Percentiles rank a stretch among this genome's conserved stretches.
These are phyloP conservation scores for Yamadazyma ubonensis DNA, from an alignment of 805 yeast genomes.

Conservation along the genomic window DNA sequence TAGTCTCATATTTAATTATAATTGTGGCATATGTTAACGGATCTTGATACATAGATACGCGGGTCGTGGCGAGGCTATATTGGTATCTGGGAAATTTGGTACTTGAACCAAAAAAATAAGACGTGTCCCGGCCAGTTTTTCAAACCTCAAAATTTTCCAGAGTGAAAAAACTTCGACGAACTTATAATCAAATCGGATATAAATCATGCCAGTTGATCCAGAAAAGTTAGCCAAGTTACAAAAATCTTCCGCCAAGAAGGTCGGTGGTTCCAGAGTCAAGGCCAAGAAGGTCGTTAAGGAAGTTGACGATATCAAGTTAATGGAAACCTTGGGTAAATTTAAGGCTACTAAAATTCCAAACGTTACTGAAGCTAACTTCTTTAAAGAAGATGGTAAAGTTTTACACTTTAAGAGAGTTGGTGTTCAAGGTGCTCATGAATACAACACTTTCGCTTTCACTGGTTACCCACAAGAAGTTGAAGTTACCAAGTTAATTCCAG, in stretches of 20 bases:
- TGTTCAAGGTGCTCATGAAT: slow-evolving; percentile 87
- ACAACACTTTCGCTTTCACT: slow-evolving; percentile 91
- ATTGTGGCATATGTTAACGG: background rate
- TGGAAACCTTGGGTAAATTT: slow-evolving; percentile 83
- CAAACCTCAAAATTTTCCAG: slow-evolving; percentile 9
- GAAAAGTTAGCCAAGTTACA: slow-evolving; percentile 92
- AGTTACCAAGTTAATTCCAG: slow-evolving; percentile 89
- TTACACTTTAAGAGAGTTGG: slow-evolving; percentile 95
- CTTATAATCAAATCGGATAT: slow-evolving; percentile 19
- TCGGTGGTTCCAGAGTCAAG: slow-evolving; percentile 87
- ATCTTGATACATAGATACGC: background rate
- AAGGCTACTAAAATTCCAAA: slow-evolving; percentile 86
- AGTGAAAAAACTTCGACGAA: slow-evolving; percentile 12
- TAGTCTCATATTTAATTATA: slow-evolving; percentile 7
- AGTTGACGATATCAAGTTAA: slow-evolving; percentile 89
- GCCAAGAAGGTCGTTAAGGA: slow-evolving; percentile 76
- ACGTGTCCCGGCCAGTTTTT: background rate
- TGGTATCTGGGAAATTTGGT: background rate
- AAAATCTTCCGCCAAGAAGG: slow-evolving; percentile 76
- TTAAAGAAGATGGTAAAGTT: slow-evolving; percentile 94
- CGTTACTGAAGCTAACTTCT: slow-evolving; percentile 96
- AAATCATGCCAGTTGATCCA: slow-evolving; percentile 81
- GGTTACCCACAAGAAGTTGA: slow-evolving; percentile 94
- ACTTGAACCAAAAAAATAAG: background rate
- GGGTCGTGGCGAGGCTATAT: background rate